phyloP scores from a whole-genome alignment of 805 yeast genomes.

The Metschnikowia similis region DNA sequence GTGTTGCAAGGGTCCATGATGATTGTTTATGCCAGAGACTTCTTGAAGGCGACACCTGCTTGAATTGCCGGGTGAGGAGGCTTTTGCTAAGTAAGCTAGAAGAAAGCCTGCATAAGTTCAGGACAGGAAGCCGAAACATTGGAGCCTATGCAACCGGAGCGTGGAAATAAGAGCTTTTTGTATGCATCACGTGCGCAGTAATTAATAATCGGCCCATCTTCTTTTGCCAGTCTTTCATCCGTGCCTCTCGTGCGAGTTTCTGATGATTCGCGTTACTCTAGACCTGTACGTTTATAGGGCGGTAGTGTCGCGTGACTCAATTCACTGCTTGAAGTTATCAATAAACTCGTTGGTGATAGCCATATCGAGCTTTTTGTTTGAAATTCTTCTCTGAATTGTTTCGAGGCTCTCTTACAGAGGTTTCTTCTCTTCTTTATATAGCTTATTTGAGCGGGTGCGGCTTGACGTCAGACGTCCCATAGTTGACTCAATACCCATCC shows the following conservation, averaged over 20 bases:
- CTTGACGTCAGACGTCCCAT: too few species aligned
- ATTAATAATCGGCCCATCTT: not conserved
- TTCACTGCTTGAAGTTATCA: too few species aligned
- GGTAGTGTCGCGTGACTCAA: too few species aligned
- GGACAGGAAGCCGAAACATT: slow-evolving; percentile 1
- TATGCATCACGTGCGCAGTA: not conserved
- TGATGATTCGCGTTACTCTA: not conserved
- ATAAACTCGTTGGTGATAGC: too few species aligned
- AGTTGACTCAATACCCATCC: too few species aligned
- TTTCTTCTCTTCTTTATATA: too few species aligned
- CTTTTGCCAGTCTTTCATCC: not conserved
- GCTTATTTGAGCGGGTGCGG: too few species aligned
- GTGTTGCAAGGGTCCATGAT: not conserved
- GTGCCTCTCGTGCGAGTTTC: not conserved
- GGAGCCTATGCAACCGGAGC: not conserved
- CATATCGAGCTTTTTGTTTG: too few species aligned
- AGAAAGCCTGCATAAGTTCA: not conserved
- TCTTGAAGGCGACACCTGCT: not conserved
- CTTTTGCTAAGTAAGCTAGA: not conserved
- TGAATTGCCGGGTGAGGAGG: not conserved
- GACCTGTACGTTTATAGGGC: not conserved
- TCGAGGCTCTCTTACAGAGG: too few species aligned
- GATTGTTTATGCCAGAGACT: not conserved
- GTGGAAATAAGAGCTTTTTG: not conserved
- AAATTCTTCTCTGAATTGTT: too few species aligned